Evolutionary conservation across 257 asterid species (phyloP), one percentile per base, ranked within the genome.

Genomic region (Marsdenia floribunda): DNA sequence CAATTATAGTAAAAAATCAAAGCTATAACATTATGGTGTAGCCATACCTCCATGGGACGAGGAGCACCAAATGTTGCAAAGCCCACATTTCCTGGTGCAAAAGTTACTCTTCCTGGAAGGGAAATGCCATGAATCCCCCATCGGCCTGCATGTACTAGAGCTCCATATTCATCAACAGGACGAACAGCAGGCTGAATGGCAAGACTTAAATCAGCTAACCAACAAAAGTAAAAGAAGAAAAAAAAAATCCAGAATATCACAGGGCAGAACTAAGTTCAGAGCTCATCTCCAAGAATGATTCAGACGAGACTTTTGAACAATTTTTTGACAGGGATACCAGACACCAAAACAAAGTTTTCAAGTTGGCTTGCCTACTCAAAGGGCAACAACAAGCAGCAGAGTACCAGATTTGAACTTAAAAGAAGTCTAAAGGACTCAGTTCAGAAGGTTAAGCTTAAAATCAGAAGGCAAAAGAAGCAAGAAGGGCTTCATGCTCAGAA

Each of bases 21-120:
- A 37, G 26, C 40, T 60, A 22, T 26, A 21, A 16, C 29, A 70
- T 35, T 58, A 49, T 49, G 24, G 13, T 8, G 68, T 40, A 73
- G 24, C 50, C 44, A 22, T 46, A 70, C 99, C 96, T 90, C 93
- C 96, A 89, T 86, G 6, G 97, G 99, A 80, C 99, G 92, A 42
- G 97, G 88, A 75, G 97, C 95, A 78, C 99, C 99, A 82, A 94
- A 94, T 59, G 97, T 92, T 49, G 87, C 69, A 80, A 92, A 92
- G 42, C 99, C 99, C 55, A 88, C 91, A 86, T 94, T 94, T 75
- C 99, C 99, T 58, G 99, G 99, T 61, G 97, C 93, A 86, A 92
- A 94, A 26, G 99, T 94, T 70, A 90, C 97, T 84, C 97, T 94
- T 83, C 99, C 99, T 53, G 99, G 99, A 82, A 94, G 91, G 35